phyloP scores from a whole-genome alignment of 1,284 basidiomycete genomes.

The Puccinia novopanici region DNA sequence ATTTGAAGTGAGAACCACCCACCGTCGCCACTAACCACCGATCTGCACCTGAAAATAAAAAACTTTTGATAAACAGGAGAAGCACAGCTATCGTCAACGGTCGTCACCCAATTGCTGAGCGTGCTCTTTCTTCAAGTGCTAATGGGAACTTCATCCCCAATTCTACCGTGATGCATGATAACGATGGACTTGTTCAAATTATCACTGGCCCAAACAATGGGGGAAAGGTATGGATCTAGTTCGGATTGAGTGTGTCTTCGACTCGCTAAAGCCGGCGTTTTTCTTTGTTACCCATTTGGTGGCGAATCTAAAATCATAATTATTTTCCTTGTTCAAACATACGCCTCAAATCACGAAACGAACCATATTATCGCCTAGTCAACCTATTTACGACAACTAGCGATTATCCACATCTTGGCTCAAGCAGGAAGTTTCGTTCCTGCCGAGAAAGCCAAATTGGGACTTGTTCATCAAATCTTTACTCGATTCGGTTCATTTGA shows the following conservation, averaged over 20 bases:
- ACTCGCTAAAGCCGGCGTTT: too few species aligned
- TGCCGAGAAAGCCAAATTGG: conserved; percentile 74
- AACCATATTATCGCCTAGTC: conserved; percentile 67
- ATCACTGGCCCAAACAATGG: conserved; percentile 49
- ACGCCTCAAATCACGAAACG: conserved; percentile 26
- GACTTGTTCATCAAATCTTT: conserved; percentile 87
- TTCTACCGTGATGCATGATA: conserved; percentile 32
- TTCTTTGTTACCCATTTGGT: neutral
- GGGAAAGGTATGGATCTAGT: conserved; percentile 27
- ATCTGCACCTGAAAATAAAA: neutral
- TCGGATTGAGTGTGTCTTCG: neutral
- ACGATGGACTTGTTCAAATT: conserved; percentile 43
- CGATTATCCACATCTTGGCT: conserved; percentile 84
- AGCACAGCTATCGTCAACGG: conserved; percentile 27
- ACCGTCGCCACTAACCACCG: neutral
- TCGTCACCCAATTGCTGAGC: conserved; percentile 46
- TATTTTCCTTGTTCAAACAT: neutral
- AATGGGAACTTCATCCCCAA: conserved; percentile 44
- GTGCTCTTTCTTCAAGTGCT: conserved; percentile 24
- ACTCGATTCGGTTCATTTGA: conserved; percentile 94
- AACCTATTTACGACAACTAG: conserved; percentile 86
- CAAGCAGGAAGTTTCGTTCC: conserved; percentile 93
- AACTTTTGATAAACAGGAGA: conserved; percentile 14
- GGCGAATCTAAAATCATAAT: neutral
- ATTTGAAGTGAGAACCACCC: conserved; percentile 15